Evolutionary conservation across 1,284 basidiomycete genomes (phyloP).

Genomic region (Wallemia ichthyophaga): DNA sequence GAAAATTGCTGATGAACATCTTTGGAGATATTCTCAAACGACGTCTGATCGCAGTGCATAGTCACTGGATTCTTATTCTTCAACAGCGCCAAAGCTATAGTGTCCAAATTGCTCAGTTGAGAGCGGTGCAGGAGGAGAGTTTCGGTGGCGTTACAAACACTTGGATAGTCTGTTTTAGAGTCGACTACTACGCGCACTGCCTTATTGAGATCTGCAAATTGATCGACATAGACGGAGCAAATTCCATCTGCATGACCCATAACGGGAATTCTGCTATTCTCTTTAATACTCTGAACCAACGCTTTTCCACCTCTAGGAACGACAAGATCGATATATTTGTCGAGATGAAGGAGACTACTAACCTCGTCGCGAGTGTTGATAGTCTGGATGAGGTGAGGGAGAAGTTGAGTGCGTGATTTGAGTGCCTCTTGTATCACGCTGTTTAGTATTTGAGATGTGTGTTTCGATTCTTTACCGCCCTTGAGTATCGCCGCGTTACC

Average conservation of each 20-base stretch:
- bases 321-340: slow-evolving; percentile 81
- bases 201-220: slow-evolving; percentile 42
- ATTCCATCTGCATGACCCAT: slow-evolving; percentile 98
- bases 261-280: slow-evolving; percentile 70
- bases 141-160: slow-evolving; percentile 83
- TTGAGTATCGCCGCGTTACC: slow-evolving; percentile 88
- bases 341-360: slow-evolving; percentile 49
- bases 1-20: slow-evolving; percentile 11
- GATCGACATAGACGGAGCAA: slow-evolving; percentile 67
- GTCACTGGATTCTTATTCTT: slow-evolving; percentile 27
- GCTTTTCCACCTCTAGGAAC: slow-evolving; percentile 84
- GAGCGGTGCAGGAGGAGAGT: slow-evolving; percentile 58
- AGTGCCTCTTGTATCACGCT: slow-evolving; percentile 53
- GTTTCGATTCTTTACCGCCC: slow-evolving; percentile 74
- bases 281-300: slow-evolving; percentile 66
- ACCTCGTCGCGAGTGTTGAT: slow-evolving; percentile 83
- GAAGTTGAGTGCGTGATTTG: slow-evolving; percentile 31
- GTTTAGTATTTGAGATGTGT: slow-evolving; percentile 43
- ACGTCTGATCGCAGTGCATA: slow-evolving; percentile 42
- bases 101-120: slow-evolving; percentile 31
- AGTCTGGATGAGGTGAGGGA: slow-evolving; percentile 56
- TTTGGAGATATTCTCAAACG: slow-evolving; percentile 23
- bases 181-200: slow-evolving; percentile 57
- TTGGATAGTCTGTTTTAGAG: slow-evolving; percentile 85
- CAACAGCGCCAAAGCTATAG: slow-evolving; percentile 42